phyloP scores from a whole-genome alignment of 768 basidiomycete species.

The Cyclocybe cylindracea region DNA sequence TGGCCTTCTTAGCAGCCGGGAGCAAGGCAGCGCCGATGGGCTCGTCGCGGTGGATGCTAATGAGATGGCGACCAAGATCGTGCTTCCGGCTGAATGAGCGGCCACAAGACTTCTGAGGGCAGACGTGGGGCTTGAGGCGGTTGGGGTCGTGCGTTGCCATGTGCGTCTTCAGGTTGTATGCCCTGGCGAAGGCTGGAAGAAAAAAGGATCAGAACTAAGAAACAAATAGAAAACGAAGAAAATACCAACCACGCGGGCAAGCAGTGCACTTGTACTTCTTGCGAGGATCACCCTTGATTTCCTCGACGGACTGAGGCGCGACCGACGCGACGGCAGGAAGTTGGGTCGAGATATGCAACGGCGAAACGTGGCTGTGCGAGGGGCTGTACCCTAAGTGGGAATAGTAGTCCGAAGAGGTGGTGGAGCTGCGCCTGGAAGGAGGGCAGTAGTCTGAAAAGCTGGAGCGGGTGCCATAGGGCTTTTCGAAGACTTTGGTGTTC shows the following conservation, averaged over 20 bases:
- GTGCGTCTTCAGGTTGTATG: conserved; percentile 95
- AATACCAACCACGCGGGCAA: conserved; percentile 67
- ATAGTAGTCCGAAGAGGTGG: conserved; percentile 49
- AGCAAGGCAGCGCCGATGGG: conserved; percentile 44
- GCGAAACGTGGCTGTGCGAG: conserved; percentile 50
- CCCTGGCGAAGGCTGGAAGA: conserved; percentile 79
- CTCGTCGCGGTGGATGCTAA: conserved; percentile 82
- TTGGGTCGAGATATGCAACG: conserved; percentile 53
- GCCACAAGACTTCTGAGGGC: conserved; percentile 82
- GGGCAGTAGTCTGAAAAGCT: conserved; percentile 70
- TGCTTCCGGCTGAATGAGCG: conserved; percentile 95
- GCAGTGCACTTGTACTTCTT: conserved; percentile 78
- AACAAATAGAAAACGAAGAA: too few species aligned
- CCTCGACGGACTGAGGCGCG: conserved; percentile 44
- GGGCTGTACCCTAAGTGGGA: conserved; percentile 50
- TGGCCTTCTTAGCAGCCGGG: conserved; percentile 46
- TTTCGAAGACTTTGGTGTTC: conserved; percentile 31
- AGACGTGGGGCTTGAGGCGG: conserved; percentile 85
- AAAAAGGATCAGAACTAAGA: conserved; percentile 1
- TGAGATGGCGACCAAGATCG: conserved; percentile 86
- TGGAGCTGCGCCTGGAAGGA: conserved; percentile 47
- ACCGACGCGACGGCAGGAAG: conserved; percentile 47
- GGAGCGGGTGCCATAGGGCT: conserved; percentile 41
- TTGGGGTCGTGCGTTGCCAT: conserved; percentile 94
- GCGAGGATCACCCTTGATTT: conserved; percentile 62